Conservation (phyloP, 202 grass and related monocot genomes). For the Panicum hallii region DNA sequence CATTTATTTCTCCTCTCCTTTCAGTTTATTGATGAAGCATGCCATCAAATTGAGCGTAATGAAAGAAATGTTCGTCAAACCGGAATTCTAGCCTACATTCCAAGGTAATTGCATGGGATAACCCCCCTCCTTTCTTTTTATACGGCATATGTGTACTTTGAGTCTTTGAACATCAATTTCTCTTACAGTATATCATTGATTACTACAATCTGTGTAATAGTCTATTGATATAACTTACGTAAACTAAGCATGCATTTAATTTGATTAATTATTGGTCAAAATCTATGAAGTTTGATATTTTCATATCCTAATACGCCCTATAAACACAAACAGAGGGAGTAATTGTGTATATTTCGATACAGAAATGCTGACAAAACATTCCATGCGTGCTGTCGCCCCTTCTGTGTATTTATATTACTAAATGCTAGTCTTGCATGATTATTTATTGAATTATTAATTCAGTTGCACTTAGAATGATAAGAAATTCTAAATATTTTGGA, state of each 20-base stretch:
- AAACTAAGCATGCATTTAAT: constrained; percentile 14
- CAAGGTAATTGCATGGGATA: constrained; percentile 61
- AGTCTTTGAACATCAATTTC: background rate
- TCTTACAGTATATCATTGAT: background rate
- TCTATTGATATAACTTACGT: background rate
- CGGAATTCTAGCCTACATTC: constrained; percentile 88
- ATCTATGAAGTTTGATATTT: background rate
- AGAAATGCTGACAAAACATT: constrained; percentile 13
- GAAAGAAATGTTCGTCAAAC: constrained; percentile 91
- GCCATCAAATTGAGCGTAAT: constrained; percentile 98
- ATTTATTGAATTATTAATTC: background rate
- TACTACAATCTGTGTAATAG: background rate
- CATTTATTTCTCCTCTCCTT: constrained; percentile 43
- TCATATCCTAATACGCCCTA: background rate
- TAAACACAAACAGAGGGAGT: background rate
- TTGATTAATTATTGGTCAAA: background rate
- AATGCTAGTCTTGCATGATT: background rate
- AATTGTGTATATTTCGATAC: background rate
- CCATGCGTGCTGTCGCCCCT: background rate
- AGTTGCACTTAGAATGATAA: background rate
- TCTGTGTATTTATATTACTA: background rate
- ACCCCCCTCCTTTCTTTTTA: background rate
- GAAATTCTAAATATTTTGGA: background rate
- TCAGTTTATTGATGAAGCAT: constrained; percentile 99
- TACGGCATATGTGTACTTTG: background rate